Base-by-base conservation (phyloP, 2,329 filamentous ascomycete species). In the Alternaria gansuensis region DNA sequence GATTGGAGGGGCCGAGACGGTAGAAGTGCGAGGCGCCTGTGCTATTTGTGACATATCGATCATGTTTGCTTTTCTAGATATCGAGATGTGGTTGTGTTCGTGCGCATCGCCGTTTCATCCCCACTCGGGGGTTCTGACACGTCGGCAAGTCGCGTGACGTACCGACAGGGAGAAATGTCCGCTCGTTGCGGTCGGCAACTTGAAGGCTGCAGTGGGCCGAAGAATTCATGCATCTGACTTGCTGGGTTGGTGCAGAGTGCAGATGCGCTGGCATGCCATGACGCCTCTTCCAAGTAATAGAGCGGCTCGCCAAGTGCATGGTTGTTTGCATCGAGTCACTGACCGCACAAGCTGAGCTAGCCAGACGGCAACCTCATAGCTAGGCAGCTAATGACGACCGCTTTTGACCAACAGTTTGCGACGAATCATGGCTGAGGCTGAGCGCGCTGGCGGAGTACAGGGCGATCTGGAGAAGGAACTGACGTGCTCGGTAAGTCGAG, bases 381-480 rank as follows among this genome's bases (percentile, higher is more conserved):
- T 21, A 40, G 37, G 37, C 37, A 29, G 40, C 56, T 46, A 31
- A 57, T 57, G 54, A 52, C 43, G 54, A 54, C 23, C 48, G 17
- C 55, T 36, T 41, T 49, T 51, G 39, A 55, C 51, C 17, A 28
- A 24, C 39, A 49, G 48, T 31, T 54, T 51, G 62, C 57, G 34
- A 52, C 53, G 26, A 40, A 51, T 63, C 55, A 78, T 78, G 76
- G 71, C 72, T 44, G 76, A 75, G 62, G 71, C 58, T 46, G 65
- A 69, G 63, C 64, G 65, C 52, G 62, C 62, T 44, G 82, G 80
- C 48, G 73, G 83, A 57, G 75, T 82, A 72, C 73, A 83, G 52
- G 74, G 82, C 70, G 92, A 96, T 78, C 84, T 97, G 69, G 95
- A 97, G 81, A 94, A 90, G 79, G 95, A 99, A 85, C 83, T 98